phyloP scores from a whole-genome alignment of 768 basidiomycete genomes.

The Trametes meyenii region DNA sequence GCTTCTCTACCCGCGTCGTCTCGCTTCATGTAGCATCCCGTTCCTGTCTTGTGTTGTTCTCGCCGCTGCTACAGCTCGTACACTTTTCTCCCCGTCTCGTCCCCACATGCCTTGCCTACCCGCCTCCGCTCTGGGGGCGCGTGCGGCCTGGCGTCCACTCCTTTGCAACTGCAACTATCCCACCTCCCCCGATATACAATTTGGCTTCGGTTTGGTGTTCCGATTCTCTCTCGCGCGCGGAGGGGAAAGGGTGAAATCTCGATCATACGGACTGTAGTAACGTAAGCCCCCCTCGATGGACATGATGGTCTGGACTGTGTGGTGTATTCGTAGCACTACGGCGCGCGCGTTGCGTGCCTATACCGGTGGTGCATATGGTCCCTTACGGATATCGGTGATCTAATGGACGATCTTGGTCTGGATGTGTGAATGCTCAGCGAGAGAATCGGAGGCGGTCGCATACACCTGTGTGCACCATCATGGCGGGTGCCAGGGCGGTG shows the following conservation, averaged over 20 bases:
- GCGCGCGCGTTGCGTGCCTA: too few relatives aligned
- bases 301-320: too few relatives aligned
- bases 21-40: not conserved
- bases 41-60: not conserved
- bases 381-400: not conserved
- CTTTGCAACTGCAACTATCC: not conserved
- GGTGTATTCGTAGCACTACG: too few relatives aligned
- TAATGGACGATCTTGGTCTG: not conserved
- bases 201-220: not conserved
- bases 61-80: not conserved
- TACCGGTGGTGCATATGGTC: not conserved
- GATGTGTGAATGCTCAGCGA: not conserved
- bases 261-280: too few relatives aligned
- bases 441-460: too few relatives aligned
- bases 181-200: too few relatives aligned
- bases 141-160: constrained; percentile 8
- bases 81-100: not conserved
- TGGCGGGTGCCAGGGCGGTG: too few relatives aligned
- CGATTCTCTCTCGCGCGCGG: too few relatives aligned
- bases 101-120: not conserved
- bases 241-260: too few relatives aligned
- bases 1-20: not conserved
- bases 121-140: not conserved
- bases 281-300: too few relatives aligned
- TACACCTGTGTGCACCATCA: too few relatives aligned